Percentiles rank a stretch among this genome's conserved stretches.
Evolutionary conservation across 2,329 filamentous ascomycete species (phyloP).

Genomic region (Fusarium fujikuroi): DNA sequence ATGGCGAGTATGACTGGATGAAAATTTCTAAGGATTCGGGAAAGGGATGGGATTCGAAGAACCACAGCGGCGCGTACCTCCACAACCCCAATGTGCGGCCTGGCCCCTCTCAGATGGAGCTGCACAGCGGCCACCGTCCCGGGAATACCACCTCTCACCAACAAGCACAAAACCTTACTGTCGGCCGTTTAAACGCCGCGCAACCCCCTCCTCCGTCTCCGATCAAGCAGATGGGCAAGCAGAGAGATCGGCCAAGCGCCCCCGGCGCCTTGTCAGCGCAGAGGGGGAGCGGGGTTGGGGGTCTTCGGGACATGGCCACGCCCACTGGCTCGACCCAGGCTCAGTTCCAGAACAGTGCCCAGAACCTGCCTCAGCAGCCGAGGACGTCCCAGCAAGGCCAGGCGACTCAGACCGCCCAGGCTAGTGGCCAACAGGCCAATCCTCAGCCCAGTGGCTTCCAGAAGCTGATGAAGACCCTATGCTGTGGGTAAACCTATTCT

Average conservation of each 20-base stretch:
- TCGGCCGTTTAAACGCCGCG: slow-evolving; percentile 92
- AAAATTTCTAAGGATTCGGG: slow-evolving; percentile 86
- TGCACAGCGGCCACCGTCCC: slow-evolving; percentile 78
- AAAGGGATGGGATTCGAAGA: slow-evolving; percentile 88
- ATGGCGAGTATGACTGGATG: slow-evolving; percentile 99
- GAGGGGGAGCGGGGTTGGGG: slow-evolving; percentile 79
- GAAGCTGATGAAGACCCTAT: slow-evolving; percentile 92
- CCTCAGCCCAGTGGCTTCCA: slow-evolving; percentile 84
- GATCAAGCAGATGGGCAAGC: slow-evolving; percentile 83
- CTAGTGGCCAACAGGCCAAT: slow-evolving; percentile 69
- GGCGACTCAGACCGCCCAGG: slow-evolving; percentile 64
- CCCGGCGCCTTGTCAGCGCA: slow-evolving; percentile 78
- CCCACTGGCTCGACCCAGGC: slow-evolving; percentile 92
- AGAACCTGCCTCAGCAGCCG: slow-evolving; percentile 80
- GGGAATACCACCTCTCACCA: slow-evolving; percentile 73
- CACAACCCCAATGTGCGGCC: slow-evolving; percentile 82
- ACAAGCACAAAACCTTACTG: slow-evolving; percentile 74
- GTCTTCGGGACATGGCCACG: slow-evolving; percentile 80
- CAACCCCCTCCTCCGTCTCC: slow-evolving; percentile 89
- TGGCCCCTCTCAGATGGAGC: slow-evolving; percentile 84
- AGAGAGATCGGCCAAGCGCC: slow-evolving; percentile 79
- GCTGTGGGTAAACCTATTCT: slow-evolving; percentile 75
- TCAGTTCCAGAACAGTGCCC: slow-evolving; percentile 95
- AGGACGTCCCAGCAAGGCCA: slow-evolving; percentile 70
- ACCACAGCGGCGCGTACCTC: slow-evolving; percentile 69